Base-by-base conservation (phyloP, 139 green algal genomes). In the Picochlorum sp. region DNA sequence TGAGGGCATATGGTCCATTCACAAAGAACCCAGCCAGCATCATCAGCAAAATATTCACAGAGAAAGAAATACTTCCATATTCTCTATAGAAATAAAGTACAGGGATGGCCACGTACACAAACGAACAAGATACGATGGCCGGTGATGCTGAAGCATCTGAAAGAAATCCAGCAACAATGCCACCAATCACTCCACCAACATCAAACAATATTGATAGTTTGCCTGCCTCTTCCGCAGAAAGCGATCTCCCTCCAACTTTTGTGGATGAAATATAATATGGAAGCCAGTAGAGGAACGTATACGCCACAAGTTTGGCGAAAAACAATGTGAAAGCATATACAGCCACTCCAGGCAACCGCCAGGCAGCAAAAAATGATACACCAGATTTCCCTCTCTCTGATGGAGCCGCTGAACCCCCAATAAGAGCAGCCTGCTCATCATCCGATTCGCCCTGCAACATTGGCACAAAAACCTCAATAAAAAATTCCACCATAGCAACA, bases 211-310 rank as follows among this genome's bases (percentile, higher is more conserved):
- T 86, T 14, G 81, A 92, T 37, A 96, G 68, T 64, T 92, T 78
- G 13, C 87, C 91, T 1, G 91, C 86, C 31, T 81, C 70, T 70
- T 85, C 80, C 8, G 82, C 75, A 20, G 73, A 79, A 8, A 94
- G 79, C 21, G 77, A 62, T 14, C 71, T 67, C 1, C 80, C 83
- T 31, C 88, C 76, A 20, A 94, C 88, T 18, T 77, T 72, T 30
- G 83, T 93, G 13, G 76, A 73, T 51, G 83, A 84, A 72, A 98
- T 92, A 84, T 97, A 98, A 74, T 88, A 98, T 5, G 92, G 92
- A 34, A 98, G 81, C 92, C 92, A 98, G 81, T 97, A 97, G 8
- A 98, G 81, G 75, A 98, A 97, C 18, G 88, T 96, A 84, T 98
- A 98, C 26, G 92, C 92, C 34, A 97, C 91, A 15, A 98, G 88